Evolutionary conservation across 345 rosid genomes (phyloP).

Genomic region (Boechera retrofracta): DNA sequence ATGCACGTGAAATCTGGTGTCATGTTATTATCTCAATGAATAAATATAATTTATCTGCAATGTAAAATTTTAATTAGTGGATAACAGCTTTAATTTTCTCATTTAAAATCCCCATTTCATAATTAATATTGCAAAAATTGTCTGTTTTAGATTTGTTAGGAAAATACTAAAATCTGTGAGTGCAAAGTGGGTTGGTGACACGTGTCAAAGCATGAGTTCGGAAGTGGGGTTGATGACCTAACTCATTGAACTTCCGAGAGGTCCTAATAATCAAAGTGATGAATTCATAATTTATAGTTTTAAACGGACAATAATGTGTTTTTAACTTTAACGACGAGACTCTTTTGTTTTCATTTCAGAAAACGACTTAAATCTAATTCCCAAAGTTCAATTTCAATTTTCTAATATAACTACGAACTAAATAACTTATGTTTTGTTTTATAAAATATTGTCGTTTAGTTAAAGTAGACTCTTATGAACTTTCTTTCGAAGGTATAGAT

Average conservation of each 20-base stretch:
- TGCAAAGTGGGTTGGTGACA: slow-evolving; percentile 41
- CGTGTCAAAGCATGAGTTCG: slow-evolving; percentile 33
- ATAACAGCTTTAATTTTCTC: background rate
- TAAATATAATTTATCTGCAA: background rate
- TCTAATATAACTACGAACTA: background rate
- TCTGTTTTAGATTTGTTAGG: background rate
- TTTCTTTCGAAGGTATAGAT: background rate
- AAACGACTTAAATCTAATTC: slow-evolving; percentile 42
- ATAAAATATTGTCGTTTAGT: background rate
- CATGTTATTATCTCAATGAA: slow-evolving; percentile 28
- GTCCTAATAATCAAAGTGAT: slow-evolving; percentile 36
- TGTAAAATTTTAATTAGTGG: slow-evolving; percentile 4
- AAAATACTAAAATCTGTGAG: slow-evolving; percentile 12
- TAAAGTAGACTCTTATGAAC: background rate
- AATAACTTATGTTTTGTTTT: background rate
- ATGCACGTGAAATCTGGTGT: slow-evolving; percentile 44
- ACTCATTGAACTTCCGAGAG: slow-evolving; percentile 49
- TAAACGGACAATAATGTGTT: slow-evolving; percentile 31
- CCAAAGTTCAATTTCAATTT: background rate
- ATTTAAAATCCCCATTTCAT: background rate
- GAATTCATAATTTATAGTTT: slow-evolving; percentile 15
- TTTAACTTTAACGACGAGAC: slow-evolving; percentile 28
- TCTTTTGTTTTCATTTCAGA: slow-evolving; percentile 34
- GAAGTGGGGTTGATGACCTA: slow-evolving; percentile 50
- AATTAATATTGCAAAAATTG: background rate